A percentile compares a stretch with the other conserved stretches of the same genome.
These are phyloP conservation scores for Starmerella asiatica DNA, from an alignment of 805 yeast genomes.

Conservation along the genomic window DNA sequence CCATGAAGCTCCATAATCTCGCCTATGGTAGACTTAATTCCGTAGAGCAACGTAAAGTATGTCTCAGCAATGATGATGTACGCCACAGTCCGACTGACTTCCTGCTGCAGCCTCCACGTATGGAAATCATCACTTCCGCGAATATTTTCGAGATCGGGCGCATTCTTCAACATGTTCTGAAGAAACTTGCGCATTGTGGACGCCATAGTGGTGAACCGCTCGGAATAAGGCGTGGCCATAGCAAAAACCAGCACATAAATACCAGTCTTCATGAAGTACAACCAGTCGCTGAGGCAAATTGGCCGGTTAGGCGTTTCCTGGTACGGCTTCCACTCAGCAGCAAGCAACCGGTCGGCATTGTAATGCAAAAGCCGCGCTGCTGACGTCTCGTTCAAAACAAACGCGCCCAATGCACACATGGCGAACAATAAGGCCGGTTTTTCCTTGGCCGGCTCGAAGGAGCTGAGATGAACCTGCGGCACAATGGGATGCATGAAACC, in stretches of 20 bases:
- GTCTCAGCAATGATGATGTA: not conserved
- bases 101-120: not conserved
- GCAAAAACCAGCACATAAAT: not conserved
- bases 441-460: not conserved
- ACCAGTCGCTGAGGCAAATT: constrained; percentile 1
- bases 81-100: not conserved
- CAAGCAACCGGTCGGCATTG: not conserved
- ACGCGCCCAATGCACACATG: constrained; percentile 1
- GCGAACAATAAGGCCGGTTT: constrained; percentile 4
- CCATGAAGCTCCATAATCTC: too few species aligned
- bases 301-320: not conserved
- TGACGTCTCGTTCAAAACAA: not conserved
- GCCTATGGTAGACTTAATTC: too few species aligned
- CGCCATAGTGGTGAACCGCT: not conserved
- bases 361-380: not conserved
- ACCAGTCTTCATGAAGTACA: constrained; percentile 1
- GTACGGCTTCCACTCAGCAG: not conserved
- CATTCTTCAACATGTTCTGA: not conserved
- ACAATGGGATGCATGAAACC: not conserved
- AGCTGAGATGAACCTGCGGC: constrained; percentile 1
- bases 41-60: not conserved
- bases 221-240: not conserved
- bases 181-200: not conserved
- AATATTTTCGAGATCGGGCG: not conserved
- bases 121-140: not conserved